Base-by-base conservation (phyloP, 2,329 filamentous ascomycete genomes). In the Seiridium cupressi region DNA sequence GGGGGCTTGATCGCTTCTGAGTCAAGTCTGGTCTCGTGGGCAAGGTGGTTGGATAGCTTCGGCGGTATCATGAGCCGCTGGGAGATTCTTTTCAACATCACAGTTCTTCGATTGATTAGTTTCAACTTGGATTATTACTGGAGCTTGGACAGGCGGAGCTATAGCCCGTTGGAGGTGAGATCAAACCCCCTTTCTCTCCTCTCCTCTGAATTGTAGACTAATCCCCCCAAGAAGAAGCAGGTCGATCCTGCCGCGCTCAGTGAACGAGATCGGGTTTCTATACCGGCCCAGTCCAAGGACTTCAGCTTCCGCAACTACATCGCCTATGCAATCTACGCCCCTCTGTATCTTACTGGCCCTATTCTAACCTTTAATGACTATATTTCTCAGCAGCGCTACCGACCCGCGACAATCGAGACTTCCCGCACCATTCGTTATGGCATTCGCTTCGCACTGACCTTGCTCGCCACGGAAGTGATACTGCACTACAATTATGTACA, bases 291-390 rank as follows among this genome's bases (percentile, higher is more conserved):
- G 51, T 74, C 84, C 0, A 74, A 78, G 35, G 90, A 96, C 70
- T 99, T 87, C 71, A 86, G 79, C 32, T 92, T 95, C 76, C 87
- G 89, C 64, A 96, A 96, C 76, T 98, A 96, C 74, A 72, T 97
- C 51, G 93, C 91, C 49, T 99, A 97, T 73, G 80, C 88, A 44
- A 85, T 98, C 61, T 99, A 99, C 72, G 92, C 93, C 2, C 95
- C 95, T 0, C 84, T 99, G 1, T 99, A 98, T 74, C 84, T 99
- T 38, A 86, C 93, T 0, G 95, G 95, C 0, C 95, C 95, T 1
- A 97, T 99, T 69, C 74, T 99, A 62, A 98, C 93, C 10, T 99
- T 98, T 80, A 99, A 99, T 76, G 96, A 99, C 79, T 99, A 95
- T 79, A 89, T 98, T 63, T 90, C 91, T 0, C 95, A 99, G 73